Conservation (phyloP, 208 protist species). For the Strigomonas galati region DNA sequence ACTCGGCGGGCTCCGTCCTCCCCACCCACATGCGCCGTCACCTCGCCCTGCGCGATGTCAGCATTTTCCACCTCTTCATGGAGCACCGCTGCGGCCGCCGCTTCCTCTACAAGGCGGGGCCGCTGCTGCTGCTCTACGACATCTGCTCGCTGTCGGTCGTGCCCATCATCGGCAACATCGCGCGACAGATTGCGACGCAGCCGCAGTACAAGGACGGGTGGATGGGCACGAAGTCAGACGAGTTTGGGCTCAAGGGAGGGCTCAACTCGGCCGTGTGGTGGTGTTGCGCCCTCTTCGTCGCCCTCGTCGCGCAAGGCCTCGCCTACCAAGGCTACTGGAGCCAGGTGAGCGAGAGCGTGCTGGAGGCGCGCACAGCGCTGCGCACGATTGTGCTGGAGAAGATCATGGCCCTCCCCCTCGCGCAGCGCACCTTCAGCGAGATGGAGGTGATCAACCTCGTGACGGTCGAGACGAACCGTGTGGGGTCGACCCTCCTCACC, state of each 20-base stretch:
- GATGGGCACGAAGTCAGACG: conserved; percentile 18
- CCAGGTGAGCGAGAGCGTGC: conserved; percentile 34
- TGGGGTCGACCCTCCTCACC: conserved; percentile 30
- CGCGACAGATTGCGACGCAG: conserved; percentile 13
- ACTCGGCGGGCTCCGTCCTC: conserved; percentile 32
- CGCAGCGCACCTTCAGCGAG: conserved; percentile 57
- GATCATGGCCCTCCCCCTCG: conserved; percentile 47
- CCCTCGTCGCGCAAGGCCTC: conserved; percentile 43
- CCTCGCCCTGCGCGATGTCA: conserved; percentile 35
- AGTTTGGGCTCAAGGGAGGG: conserved; percentile 19
- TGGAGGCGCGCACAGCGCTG: conserved; percentile 52
- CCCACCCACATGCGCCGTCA: conserved; percentile 41
- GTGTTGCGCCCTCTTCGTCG: conserved; percentile 27
- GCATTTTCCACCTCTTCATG: conserved; percentile 57
- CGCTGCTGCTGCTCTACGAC: conserved; percentile 49
- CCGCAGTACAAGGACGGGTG: conserved; percentile 12
- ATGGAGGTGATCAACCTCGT: conserved; percentile 46
- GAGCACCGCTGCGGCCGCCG: conserved; percentile 49
- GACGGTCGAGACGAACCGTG: conserved; percentile 38
- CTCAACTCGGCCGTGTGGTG: conserved; percentile 18
- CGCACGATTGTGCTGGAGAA: conserved; percentile 60
- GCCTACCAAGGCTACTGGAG: conserved; percentile 43
- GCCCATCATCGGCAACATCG: conserved; percentile 28
- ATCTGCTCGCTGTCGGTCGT: conserved; percentile 29
- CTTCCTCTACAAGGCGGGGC: conserved; percentile 45